Conservation (phyloP, 2,329 filamentous ascomycete species). For the Sclerotinia glacialis region DNA sequence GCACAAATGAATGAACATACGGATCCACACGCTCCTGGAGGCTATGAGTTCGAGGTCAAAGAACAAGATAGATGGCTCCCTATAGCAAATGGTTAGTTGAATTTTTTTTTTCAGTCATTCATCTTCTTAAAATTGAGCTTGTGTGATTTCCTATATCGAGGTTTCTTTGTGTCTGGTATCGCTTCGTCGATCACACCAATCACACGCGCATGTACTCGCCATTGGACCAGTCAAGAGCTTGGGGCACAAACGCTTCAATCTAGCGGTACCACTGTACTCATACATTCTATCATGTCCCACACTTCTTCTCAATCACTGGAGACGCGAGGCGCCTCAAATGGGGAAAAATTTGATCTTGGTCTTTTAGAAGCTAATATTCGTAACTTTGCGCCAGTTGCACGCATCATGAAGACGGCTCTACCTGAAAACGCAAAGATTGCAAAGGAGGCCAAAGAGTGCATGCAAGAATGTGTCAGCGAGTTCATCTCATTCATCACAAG, state of each 20-base stretch:
- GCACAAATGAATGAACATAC: slow-evolving; percentile 77
- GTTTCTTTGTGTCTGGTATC: slow-evolving; percentile 46
- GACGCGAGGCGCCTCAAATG: slow-evolving; percentile 46
- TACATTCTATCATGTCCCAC: slow-evolving; percentile 54
- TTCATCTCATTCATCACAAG: slow-evolving; percentile 99
- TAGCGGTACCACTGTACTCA: slow-evolving; percentile 36
- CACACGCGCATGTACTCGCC: slow-evolving; percentile 38
- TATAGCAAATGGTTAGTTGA: slow-evolving; percentile 98
- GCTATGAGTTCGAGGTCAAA: slow-evolving; percentile 97
- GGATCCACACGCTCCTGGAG: slow-evolving; percentile 45
- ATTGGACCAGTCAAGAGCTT: slow-evolving; percentile 38
- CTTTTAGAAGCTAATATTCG: slow-evolving; percentile 82
- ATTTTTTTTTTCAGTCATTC: slow-evolving; percentile 26
- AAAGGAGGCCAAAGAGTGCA: slow-evolving; percentile 98
- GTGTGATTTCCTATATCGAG: slow-evolving; percentile 42
- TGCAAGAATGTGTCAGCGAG: slow-evolving; percentile 99
- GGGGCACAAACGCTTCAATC: slow-evolving; percentile 36
- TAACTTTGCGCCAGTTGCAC: slow-evolving; percentile 92
- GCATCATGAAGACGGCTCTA: slow-evolving; percentile 97
- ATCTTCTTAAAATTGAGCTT: slow-evolving; percentile 53
- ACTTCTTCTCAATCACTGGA: slow-evolving; percentile 51
- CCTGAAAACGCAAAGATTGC: slow-evolving; percentile 99
- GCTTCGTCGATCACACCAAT: slow-evolving; percentile 49
- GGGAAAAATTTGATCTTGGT: slow-evolving; percentile 35
- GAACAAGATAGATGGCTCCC: slow-evolving; percentile 99